phyloP scores from a whole-genome alignment of 2,329 filamentous ascomycete genomes.

The Rutstroemia sydowiana region DNA sequence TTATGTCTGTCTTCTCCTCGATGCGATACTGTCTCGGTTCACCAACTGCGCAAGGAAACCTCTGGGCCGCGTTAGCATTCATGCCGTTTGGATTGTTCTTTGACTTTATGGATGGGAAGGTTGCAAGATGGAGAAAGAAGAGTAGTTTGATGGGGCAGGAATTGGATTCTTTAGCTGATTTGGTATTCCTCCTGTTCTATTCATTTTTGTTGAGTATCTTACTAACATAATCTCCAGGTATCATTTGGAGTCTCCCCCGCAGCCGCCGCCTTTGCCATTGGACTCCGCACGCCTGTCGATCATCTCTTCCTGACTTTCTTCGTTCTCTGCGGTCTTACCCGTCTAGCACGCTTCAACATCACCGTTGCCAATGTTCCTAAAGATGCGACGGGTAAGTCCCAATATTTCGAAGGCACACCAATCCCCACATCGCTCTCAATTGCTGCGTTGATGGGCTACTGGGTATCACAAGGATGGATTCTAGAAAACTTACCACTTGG shows the following conservation, averaged over 20 bases:
- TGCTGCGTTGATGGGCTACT: constrained; percentile 81
- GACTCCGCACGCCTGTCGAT: constrained; percentile 76
- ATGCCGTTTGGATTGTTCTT: constrained; percentile 94
- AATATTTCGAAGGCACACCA: constrained; percentile 95
- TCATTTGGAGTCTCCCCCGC: constrained; percentile 93
- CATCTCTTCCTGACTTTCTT: constrained; percentile 77
- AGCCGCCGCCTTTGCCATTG: constrained; percentile 78
- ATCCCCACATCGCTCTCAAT: constrained; percentile 85
- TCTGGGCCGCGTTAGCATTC: constrained; percentile 78
- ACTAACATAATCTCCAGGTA: constrained; percentile 51
- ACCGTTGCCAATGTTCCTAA: constrained; percentile 86
- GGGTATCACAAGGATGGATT: constrained; percentile 75
- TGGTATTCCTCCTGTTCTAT: constrained; percentile 48
- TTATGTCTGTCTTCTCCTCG: constrained; percentile 94
- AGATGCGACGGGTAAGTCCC: constrained; percentile 81
- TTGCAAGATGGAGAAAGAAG: constrained; percentile 94
- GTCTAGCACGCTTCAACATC: constrained; percentile 95
- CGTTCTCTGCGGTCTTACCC: constrained; percentile 87
- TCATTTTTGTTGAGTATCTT: neutral
- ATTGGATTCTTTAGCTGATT: constrained; percentile 86
- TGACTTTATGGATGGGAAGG: constrained; percentile 95
- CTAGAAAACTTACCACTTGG: constrained; percentile 74
- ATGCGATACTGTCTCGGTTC: constrained; percentile 84
- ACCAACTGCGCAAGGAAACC: constrained; percentile 54
- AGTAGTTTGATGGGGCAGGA: constrained; percentile 97